A percentile compares a stretch with the other conserved stretches of the same genome.
Conservation (phyloP, 1,284 basidiomycete species). For the Ganoderma sinense region DNA sequence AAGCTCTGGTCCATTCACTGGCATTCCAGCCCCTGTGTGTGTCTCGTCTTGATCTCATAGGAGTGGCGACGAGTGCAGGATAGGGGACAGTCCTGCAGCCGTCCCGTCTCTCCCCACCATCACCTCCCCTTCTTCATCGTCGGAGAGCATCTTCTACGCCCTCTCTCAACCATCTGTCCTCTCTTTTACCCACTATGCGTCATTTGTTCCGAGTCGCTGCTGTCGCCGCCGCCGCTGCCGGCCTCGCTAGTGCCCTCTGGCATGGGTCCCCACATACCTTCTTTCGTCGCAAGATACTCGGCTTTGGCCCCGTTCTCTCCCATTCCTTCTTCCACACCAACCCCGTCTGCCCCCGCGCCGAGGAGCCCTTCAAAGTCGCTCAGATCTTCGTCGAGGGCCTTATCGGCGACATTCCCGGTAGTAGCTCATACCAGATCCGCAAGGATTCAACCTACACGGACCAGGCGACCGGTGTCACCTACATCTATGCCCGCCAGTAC, state of each 20-base stretch:
- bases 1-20: no score
- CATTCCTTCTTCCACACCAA: conserved; percentile 74
- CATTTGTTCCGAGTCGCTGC: conserved; percentile 45
- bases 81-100: conserved; percentile 25
- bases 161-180: conserved; percentile 14
- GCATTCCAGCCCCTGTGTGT: no score
- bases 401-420: conserved; percentile 47
- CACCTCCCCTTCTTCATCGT: conserved; percentile 33
- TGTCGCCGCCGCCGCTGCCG: conserved; percentile 40
- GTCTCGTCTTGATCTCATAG: no score
- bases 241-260: conserved; percentile 40
- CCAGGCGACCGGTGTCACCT: conserved; percentile 80
- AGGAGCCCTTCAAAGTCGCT: conserved; percentile 67
- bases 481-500: no score
- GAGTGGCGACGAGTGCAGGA: no score
- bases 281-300: conserved; percentile 75
- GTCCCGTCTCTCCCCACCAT: conserved; percentile 29
- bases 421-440: conserved; percentile 67
- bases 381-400: conserved; percentile 62
- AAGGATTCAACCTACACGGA: conserved; percentile 92
- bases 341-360: conserved; percentile 50
- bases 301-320: conserved; percentile 79
- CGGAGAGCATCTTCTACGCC: no score
- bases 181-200: conserved; percentile 36
- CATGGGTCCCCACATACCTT: conserved; percentile 36